phyloP scores from a whole-genome alignment of 148 eudicot genomes.

The Diospyros kaki region DNA sequence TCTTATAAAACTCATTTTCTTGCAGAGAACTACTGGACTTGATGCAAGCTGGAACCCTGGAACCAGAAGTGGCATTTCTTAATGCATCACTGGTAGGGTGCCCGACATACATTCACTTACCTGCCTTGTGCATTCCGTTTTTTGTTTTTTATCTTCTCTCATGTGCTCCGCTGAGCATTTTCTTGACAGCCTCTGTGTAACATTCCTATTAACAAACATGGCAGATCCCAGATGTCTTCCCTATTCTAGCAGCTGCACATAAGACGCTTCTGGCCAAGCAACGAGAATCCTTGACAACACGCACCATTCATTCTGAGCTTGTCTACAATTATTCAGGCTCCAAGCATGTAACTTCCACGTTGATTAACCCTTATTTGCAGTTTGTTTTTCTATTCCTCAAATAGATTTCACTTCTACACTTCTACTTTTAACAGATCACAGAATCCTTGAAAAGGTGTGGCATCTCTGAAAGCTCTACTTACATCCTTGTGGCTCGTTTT shows the following conservation, averaged over 20 bases:
- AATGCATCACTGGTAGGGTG: slow-evolving; percentile 83
- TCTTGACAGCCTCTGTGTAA: neutral
- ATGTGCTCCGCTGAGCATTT: slow-evolving; percentile 7
- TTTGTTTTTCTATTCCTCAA: neutral
- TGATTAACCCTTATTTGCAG: neutral
- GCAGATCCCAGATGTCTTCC: slow-evolving; percentile 89
- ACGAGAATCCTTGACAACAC: slow-evolving; percentile 67
- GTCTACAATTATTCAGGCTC: slow-evolving; percentile 95
- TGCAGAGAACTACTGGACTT: slow-evolving; percentile 79
- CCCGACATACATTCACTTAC: neutral
- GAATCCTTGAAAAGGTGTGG: slow-evolving; percentile 95
- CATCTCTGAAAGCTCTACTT: slow-evolving; percentile 66
- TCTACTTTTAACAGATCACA: slow-evolving; percentile 47
- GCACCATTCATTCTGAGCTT: slow-evolving; percentile 86
- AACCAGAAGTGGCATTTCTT: slow-evolving; percentile 89
- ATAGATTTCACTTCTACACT: neutral
- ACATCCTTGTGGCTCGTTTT: slow-evolving; percentile 82
- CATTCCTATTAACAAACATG: neutral
- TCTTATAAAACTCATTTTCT: slow-evolving; percentile 1
- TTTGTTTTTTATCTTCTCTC: neutral
- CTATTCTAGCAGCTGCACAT: slow-evolving; percentile 88
- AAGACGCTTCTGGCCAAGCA: slow-evolving; percentile 73
- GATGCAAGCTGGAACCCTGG: slow-evolving; percentile 88
- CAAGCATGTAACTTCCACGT: slow-evolving; percentile 58
- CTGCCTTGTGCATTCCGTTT: neutral